A percentile compares a stretch with the other conserved stretches of the same genome.
Conservation (phyloP, 2,329 filamentous ascomycete species). For the Pezicula radicicola region DNA sequence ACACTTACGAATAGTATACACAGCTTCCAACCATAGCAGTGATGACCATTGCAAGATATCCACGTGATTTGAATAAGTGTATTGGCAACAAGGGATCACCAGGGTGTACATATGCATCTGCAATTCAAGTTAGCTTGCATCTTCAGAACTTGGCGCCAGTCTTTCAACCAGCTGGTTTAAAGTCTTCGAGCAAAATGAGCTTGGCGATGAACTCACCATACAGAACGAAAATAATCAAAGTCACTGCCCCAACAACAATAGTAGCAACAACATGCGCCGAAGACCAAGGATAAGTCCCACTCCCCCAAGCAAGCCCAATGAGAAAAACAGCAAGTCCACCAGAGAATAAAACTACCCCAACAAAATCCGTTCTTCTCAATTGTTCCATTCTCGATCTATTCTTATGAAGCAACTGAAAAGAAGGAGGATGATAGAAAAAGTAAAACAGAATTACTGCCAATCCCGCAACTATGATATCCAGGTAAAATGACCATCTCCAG, state of each 20-base stretch:
- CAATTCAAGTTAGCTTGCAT: too few species aligned
- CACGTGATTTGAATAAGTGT: slow-evolving; percentile 28
- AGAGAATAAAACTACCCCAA: slow-evolving; percentile 32
- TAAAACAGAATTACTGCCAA: slow-evolving; percentile 26
- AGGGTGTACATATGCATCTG: slow-evolving; percentile 12
- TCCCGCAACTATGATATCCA: slow-evolving; percentile 27
- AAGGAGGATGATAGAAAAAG: slow-evolving; percentile 32
- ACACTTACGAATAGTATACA: slow-evolving; percentile 27
- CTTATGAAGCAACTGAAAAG: slow-evolving; percentile 20
- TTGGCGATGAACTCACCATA: neutral
- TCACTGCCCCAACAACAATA: slow-evolving; percentile 1
- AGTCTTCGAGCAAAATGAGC: too few species aligned
- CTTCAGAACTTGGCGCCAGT: too few species aligned
- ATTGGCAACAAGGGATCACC: slow-evolving; percentile 34
- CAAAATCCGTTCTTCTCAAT: slow-evolving; percentile 26
- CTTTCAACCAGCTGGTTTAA: too few species aligned
- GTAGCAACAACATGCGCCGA: slow-evolving; percentile 21
- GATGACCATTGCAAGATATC: slow-evolving; percentile 29
- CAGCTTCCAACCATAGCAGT: slow-evolving; percentile 31
- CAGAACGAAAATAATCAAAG: slow-evolving; percentile 1
- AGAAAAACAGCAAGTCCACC: slow-evolving; percentile 38
- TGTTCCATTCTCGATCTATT: slow-evolving; percentile 6
- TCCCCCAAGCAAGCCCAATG: slow-evolving; percentile 41
- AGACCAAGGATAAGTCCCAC: slow-evolving; percentile 36
- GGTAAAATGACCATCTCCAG: slow-evolving; percentile 29